These are phyloP conservation scores for Penicillium sclerotiorum DNA, from an alignment of 2,329 filamentous ascomycete genomes.

Conservation along the genomic window DNA sequence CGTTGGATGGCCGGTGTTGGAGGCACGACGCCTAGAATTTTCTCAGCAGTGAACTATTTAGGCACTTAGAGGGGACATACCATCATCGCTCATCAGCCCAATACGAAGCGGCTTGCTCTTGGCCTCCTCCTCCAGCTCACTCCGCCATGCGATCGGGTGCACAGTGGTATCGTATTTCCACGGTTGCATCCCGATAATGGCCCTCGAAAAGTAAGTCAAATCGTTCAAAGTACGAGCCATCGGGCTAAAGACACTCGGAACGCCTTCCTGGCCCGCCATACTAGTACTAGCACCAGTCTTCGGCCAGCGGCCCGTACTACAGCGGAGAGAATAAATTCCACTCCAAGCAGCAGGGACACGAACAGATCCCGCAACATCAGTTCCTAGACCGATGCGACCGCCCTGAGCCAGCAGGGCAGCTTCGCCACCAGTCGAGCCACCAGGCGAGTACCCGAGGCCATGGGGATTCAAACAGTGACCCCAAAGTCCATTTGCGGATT, in stretches of 20 bases:
- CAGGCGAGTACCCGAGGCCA: slow-evolving; percentile 79
- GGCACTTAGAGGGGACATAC: slow-evolving; percentile 28
- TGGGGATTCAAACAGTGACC: slow-evolving; percentile 81
- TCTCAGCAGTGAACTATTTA: background rate
- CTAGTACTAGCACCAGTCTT: slow-evolving; percentile 81
- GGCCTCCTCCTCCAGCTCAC: slow-evolving; percentile 62
- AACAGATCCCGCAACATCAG: slow-evolving; percentile 88
- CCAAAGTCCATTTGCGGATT: slow-evolving; percentile 80
- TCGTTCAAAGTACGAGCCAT: slow-evolving; percentile 88
- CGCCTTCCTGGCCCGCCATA: slow-evolving; percentile 90
- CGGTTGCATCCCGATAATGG: slow-evolving; percentile 76
- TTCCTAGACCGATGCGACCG: slow-evolving; percentile 85
- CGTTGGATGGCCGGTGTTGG: slow-evolving; percentile 82
- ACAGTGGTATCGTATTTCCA: slow-evolving; percentile 89
- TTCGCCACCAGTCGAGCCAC: slow-evolving; percentile 86
- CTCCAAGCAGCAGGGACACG: slow-evolving; percentile 85
- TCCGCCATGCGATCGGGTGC: slow-evolving; percentile 80
- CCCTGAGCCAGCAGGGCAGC: slow-evolving; percentile 77
- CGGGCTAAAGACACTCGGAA: slow-evolving; percentile 85
- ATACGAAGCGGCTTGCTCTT: slow-evolving; percentile 67
- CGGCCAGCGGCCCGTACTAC: slow-evolving; percentile 87
- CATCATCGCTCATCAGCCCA: slow-evolving; percentile 76
- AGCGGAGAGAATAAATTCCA: slow-evolving; percentile 83
- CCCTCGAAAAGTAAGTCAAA: slow-evolving; percentile 78
- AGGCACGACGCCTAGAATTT: slow-evolving; percentile 67